phyloP scores from a whole-genome alignment of 768 basidiomycete species.

The Coprinopsis strossmayeri region DNA sequence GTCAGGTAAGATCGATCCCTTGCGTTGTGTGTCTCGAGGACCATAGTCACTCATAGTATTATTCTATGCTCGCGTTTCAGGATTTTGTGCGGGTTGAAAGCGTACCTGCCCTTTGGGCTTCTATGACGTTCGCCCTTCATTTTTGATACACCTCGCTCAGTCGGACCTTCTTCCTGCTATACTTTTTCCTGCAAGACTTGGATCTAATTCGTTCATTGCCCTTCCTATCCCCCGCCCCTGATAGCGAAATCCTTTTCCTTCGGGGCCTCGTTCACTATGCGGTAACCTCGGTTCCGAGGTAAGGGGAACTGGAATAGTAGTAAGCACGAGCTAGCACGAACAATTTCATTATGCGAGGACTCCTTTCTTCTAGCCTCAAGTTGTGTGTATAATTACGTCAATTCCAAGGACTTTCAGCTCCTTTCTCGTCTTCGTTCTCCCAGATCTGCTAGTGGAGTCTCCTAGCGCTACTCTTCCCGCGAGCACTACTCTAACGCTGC shows the following conservation, averaged over 20 bases:
- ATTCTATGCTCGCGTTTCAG: conserved; percentile 1
- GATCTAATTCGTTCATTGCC: background rate
- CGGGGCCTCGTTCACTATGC: background rate
- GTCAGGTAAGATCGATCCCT: background rate
- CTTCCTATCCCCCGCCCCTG: background rate
- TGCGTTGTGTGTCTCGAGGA: background rate
- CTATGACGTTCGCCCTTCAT: background rate
- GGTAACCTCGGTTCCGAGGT: conserved; percentile 1
- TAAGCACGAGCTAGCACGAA: too few species aligned
- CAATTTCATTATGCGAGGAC: background rate
- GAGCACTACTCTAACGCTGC: too few species aligned
- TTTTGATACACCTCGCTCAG: background rate
- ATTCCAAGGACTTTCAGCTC: background rate
- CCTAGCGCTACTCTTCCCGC: too few species aligned
- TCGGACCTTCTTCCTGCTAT: background rate
- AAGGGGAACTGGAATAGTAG: background rate
- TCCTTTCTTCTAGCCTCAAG: background rate
- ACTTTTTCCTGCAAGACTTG: background rate
- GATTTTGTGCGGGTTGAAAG: background rate
- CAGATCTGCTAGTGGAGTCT: too few species aligned
- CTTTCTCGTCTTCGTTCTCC: too few species aligned
- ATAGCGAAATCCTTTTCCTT: background rate
- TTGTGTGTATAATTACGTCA: background rate
- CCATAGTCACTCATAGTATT: conserved; percentile 3
- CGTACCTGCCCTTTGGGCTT: background rate